Evolutionary conservation across 352 stramenopile species (phyloP), one percentile per base, ranked within the genome.

Genomic region (Thalassiosira exigua): DNA sequence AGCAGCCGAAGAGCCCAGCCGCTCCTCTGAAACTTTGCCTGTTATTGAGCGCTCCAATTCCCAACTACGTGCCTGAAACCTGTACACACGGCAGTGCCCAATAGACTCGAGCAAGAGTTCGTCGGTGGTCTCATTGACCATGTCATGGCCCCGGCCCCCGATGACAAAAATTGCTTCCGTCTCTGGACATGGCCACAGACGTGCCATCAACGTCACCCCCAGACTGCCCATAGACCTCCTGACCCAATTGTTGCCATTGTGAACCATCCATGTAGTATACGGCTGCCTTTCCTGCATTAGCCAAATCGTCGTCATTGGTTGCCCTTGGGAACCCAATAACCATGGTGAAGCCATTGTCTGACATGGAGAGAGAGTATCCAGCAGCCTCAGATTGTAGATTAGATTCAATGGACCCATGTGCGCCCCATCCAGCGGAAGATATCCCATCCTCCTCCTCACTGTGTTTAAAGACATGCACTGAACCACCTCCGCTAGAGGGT

Each of bases 151-250:
- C 32, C 60, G 69, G 21, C 48, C 59, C 5, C 77, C 77, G 42
- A 77, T 61, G 5, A 77, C 65, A 30, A 85, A 22, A 29, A 69
- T n/a, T 71, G n/a, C 27, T 52, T 12, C 77, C 77, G 70, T 85
- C 59, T 39, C 52, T 19, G 41, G 77, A 85, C 22, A 85, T 53
- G 11, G 77, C 70, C 50, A 82, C 44, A 48, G 77, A 73, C 44
- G 61, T 79, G 12, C 75, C 75, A 42, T 65, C 44, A 33, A 76
- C 29, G 62, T 77, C 75, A 50, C 54, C 58, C 27, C 36, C 33
- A 0, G 22, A 53, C 3, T 29, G 19, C n/a, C 69, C 75, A 64
- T 60, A 69, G 41, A 84, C 36, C 62, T 62, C 60, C 29, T 64
- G 26, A 9, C 57, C 68, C 30, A 52, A 42, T 17, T 71, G 19